Base-by-base conservation (phyloP, 345 rosid genomes). In the Kandelia obovata region DNA sequence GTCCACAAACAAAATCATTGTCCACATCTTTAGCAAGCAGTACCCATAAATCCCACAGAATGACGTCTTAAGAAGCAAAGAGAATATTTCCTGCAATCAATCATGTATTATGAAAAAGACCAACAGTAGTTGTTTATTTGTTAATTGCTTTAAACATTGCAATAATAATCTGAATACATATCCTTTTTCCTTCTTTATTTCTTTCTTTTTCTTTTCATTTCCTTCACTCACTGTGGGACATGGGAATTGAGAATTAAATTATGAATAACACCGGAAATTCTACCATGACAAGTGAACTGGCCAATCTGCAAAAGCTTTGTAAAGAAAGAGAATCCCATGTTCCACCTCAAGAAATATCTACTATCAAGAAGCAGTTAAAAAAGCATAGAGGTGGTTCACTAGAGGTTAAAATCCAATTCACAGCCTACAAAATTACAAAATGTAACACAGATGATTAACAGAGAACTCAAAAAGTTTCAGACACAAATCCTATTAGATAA, bases 391-490 rank as follows among this genome's bases (percentile, higher is more conserved):
- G 68, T 61, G 69, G 64, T 52, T 61, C 80, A 46, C 55, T 70
- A 72, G 65, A 58, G 26, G 39, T 46, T 31, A 71, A 66, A 21
- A 65, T 65, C 73, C 49, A 67, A 65, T 79, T 66, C 78, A 81
- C 70, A 79, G 60, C 84, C 87, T 76, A 78, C 79, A 70, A 79
- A 73, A 83, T 80, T 68, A 83, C 81, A 78, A 65, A 62, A 78
- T 66, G 71, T 15, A 73, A 62, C 71, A 73, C 53, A 30, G 63
- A 68, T 68, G 59, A 73, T 73, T 66, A 61, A 34, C 64, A 69
- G 56, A 28, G 70, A 64, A 66, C 74, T 67, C 64, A 56, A 61
- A 28, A 65, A 72, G 58, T 70, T 68, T 32, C 46, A 65, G 77
- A 73, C 73, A 71, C 61, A 65, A 76, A 73, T 75, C 79, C 74